Evolutionary conservation across 495 filamentous ascomycete species (phyloP).

Genomic region (Trichoderma reesei): DNA sequence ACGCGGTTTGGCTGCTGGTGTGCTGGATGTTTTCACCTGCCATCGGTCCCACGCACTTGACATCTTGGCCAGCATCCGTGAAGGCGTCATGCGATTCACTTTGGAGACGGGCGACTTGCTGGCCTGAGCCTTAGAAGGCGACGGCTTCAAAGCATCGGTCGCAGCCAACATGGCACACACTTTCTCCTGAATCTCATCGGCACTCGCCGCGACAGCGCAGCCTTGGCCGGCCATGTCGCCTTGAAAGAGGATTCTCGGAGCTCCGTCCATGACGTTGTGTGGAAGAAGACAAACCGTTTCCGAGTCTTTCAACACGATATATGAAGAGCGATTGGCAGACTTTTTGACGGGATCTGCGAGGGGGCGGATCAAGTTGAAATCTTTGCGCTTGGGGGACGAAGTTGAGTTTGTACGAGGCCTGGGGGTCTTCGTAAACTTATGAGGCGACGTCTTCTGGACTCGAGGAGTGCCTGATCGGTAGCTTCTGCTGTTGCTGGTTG

Average conservation of each 20-base stretch:
- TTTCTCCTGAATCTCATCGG: slow-evolving; percentile 17
- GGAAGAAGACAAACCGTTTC: neutral
- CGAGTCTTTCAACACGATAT: neutral
- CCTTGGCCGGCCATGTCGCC: neutral
- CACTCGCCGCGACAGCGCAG: neutral
- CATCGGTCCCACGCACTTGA: slow-evolving; percentile 16
- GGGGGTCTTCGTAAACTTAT: neutral
- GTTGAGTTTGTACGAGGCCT: neutral
- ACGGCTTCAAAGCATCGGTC: slow-evolving; percentile 16
- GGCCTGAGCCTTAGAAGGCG: neutral
- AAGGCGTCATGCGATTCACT: slow-evolving; percentile 15
- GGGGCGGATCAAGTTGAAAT: neutral
- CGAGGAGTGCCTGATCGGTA: neutral
- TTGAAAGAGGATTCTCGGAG: neutral
- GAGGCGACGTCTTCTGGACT: neutral
- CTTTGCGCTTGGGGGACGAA: neutral
- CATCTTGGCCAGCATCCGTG: slow-evolving; percentile 17
- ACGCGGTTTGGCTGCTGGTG: neutral
- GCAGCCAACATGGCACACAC: slow-evolving; percentile 24
- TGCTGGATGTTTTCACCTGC: slow-evolving; percentile 3
- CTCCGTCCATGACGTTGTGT: neutral
- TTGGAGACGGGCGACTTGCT: slow-evolving; percentile 6
- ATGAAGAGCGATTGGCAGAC: neutral
- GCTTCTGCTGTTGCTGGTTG: neutral
- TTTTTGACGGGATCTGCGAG: neutral